These are phyloP conservation scores for Cerrena zonata DNA, from an alignment of 1,284 basidiomycete genomes.

Conservation along the genomic window DNA sequence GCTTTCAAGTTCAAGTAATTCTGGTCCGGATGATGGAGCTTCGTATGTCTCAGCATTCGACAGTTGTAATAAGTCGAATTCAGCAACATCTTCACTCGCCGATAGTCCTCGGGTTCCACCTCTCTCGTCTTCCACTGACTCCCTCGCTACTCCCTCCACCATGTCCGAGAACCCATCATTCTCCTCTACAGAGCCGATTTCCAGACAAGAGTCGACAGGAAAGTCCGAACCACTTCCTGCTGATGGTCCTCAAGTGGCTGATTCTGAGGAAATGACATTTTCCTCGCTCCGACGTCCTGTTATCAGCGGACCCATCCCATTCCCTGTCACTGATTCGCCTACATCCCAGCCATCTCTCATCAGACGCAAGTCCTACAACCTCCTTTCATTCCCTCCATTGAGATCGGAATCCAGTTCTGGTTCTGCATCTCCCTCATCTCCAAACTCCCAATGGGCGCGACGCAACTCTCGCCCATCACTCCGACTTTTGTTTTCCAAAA, in stretches of 20 bases:
- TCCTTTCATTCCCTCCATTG: slow-evolving; percentile 31
- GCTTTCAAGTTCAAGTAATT: not conserved
- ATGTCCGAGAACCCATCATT: slow-evolving; percentile 35
- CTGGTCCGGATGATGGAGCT: slow-evolving; percentile 20
- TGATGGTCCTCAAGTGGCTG: slow-evolving; percentile 10
- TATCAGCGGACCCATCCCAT: slow-evolving; percentile 30
- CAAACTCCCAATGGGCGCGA: slow-evolving; percentile 25
- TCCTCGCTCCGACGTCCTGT: slow-evolving; percentile 19
- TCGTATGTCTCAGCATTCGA: slow-evolving; percentile 31
- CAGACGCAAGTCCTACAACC: slow-evolving; percentile 34
- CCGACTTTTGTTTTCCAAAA: slow-evolving; percentile 32
- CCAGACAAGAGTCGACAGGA: slow-evolving; percentile 18
- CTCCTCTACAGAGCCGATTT: slow-evolving; percentile 7
- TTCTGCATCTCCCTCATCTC: slow-evolving; percentile 6
- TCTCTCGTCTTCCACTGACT: slow-evolving; percentile 41
- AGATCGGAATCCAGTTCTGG: slow-evolving; percentile 16
- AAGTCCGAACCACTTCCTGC: not conserved
- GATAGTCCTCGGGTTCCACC: slow-evolving; percentile 34
- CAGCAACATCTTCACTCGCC: slow-evolving; percentile 33
- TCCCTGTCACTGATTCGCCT: slow-evolving; percentile 29
- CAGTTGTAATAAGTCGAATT: slow-evolving; percentile 19
- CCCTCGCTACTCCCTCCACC: slow-evolving; percentile 37
- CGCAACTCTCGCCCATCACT: slow-evolving; percentile 31
- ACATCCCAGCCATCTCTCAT: slow-evolving; percentile 28
- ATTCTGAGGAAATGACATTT: slow-evolving; percentile 24